Base-by-base conservation (phyloP, 345 rosid genomes). In the Populus pruinosa region DNA sequence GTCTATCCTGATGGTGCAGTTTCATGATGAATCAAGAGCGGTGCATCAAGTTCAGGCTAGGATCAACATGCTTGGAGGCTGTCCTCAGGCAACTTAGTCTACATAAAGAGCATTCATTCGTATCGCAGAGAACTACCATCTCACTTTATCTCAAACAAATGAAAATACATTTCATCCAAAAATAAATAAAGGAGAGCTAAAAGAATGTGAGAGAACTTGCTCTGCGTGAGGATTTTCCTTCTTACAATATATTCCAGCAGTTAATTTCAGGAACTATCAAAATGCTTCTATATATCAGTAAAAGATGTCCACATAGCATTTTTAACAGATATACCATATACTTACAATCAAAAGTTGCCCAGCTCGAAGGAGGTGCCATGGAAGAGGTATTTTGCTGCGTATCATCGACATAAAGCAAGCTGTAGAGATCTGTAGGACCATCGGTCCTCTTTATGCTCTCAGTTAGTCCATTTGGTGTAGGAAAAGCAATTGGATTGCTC, bases 291-390 rank as follows among this genome's bases (percentile, higher is more conserved):
- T 14, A 47, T 47, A 14, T 47, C 47, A 43, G 11, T 43, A 43
- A 3, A 68, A 41, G 5, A 41, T 1, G 6, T 61, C 13, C 47
- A 23, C 23, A 4, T 41, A 10, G 27, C 16, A 44, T 13, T 0
- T 1, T 29, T 6, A 17, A 18, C 10, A 65, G 0, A 66, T 6
- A 20, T 49, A 66, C 4, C 17, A 6, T 21, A 21, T 5, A 69
- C 89, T 84, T 82, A 89, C 92, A 92, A 31, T 92, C 91, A 50
- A 92, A 92, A 75, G 90, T 90, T 35, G 89, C 89, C 97, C 97
- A 90, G 79, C 79, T 76, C 7, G 90, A 56, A 36, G 94, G 91
- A 76, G 76, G 36, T 20, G 62, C 69, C 7, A 63, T 9, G 39
- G 74, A 8, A 35, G 74, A 4, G 16, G 47, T 18, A 20, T 74